Percentiles rank a stretch among this genome's conserved stretches.
Conservation (phyloP, 345 rosid species). For the Psidium guajava region DNA sequence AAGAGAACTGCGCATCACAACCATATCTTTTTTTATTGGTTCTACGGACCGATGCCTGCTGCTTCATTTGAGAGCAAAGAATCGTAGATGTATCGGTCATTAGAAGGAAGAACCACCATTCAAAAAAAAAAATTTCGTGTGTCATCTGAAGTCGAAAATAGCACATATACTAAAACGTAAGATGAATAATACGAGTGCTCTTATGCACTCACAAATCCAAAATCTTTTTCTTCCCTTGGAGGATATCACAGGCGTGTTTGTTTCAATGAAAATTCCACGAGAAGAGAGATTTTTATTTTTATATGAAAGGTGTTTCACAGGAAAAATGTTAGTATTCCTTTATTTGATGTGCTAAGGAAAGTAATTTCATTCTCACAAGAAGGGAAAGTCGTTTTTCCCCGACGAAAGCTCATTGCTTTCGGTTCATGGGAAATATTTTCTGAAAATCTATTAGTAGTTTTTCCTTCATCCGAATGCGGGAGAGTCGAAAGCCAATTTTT, state of each 20-base stretch:
- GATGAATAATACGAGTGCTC: background rate
- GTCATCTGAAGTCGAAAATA: background rate
- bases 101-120: too few species aligned
- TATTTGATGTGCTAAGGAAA: background rate
- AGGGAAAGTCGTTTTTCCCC: background rate
- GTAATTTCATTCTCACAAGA: background rate
- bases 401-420: rapidly evolving
- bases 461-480: rapidly evolving
- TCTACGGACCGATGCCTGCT: too few species aligned
- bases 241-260: background rate
- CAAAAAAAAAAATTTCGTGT: too few species aligned
- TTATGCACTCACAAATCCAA: background rate
- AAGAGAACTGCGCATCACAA: too few species aligned
- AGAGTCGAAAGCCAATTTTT: background rate
- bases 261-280: background rate
- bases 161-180: background rate
- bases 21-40: too few species aligned
- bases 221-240: background rate
- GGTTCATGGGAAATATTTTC: background rate
- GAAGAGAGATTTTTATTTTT: too few species aligned
- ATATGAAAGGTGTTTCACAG: too few species aligned
- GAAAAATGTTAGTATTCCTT: background rate
- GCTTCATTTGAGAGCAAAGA: too few species aligned
- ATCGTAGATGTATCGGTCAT: too few species aligned
- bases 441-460: rapidly evolving